Conservation (phyloP, 2,329 filamentous ascomycete genomes). For the Calonectria honghensis region DNA sequence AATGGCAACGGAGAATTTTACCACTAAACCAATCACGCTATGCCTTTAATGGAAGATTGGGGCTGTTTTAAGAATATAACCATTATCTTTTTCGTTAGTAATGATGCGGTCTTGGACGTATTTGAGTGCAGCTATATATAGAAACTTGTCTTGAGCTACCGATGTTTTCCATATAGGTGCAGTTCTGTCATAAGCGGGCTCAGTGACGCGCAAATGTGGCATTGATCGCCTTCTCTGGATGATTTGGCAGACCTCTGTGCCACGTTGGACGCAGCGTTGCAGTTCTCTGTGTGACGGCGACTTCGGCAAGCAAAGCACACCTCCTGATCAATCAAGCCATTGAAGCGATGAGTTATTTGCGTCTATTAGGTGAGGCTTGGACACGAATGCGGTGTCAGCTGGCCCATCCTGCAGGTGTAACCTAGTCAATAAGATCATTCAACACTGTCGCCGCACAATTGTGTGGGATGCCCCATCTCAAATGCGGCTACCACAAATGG, state of each 20-base stretch:
- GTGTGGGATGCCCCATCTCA: neutral
- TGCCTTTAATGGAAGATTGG: neutral
- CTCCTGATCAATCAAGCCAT: neutral
- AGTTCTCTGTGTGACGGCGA: neutral
- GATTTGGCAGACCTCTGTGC: neutral
- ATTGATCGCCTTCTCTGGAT: neutral
- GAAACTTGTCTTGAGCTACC: neutral
- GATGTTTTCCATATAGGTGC: neutral
- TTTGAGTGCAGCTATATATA: neutral
- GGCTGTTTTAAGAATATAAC: neutral
- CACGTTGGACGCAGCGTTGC: neutral
- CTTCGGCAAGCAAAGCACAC: neutral
- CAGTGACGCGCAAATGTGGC: neutral
- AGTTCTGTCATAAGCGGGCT: neutral
- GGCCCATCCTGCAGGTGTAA: neutral
- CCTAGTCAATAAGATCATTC: neutral
- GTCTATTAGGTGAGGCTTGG: fast-evolving
- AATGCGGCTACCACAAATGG: neutral
- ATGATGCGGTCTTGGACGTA: neutral
- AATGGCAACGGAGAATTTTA: slow-evolving; percentile 27
- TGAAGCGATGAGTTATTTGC: neutral
- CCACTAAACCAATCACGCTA: slow-evolving; percentile 27
- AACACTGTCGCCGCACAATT: neutral
- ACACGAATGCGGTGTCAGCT: neutral
- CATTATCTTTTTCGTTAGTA: fast-evolving